These are phyloP conservation scores for Paxillus involutus DNA, from an alignment of 768 basidiomycete species.

Conservation along the genomic window DNA sequence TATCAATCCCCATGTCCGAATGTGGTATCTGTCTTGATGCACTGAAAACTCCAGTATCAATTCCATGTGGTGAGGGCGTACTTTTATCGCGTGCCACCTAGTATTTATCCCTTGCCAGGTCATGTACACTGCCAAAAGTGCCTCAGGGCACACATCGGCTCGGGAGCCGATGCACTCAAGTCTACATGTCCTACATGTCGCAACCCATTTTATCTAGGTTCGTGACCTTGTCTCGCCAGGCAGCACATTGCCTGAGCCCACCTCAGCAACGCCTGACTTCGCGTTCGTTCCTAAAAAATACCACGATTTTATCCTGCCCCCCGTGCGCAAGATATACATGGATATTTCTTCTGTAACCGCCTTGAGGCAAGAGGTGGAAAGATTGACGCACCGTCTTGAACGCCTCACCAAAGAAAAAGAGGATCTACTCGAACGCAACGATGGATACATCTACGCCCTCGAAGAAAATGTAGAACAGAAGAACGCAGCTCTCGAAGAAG, in stretches of 20 bases:
- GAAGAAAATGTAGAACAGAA: conserved; percentile 34
- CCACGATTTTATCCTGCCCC: conserved; percentile 55
- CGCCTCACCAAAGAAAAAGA: conserved; percentile 42
- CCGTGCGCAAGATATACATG: conserved; percentile 56
- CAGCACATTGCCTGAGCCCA: not conserved
- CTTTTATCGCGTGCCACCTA: not conserved
- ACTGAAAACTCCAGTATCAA: conserved; percentile 52
- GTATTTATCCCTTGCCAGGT: conserved; percentile 36
- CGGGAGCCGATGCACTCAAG: conserved; percentile 33
- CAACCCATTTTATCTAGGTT: conserved; percentile 54
- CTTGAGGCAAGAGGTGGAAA: conserved; percentile 33
- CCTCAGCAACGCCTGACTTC: conserved; percentile 47
- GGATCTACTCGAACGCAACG: conserved; percentile 42
- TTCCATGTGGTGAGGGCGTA: conserved; percentile 58
- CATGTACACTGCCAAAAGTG: conserved; percentile 68
- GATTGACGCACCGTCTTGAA: conserved; percentile 39
- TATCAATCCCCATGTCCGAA: conserved; percentile 38
- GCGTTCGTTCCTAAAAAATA: conserved; percentile 55
- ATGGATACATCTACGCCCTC: conserved; percentile 37
- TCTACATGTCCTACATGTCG: conserved; percentile 63
- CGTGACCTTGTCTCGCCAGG: conserved; percentile 9
- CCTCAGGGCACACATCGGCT: conserved; percentile 36
- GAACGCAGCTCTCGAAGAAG: conserved; percentile 24
- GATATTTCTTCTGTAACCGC: conserved; percentile 34
- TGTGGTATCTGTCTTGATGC: conserved; percentile 64